Evolutionary conservation across 768 basidiomycete genomes (phyloP).

Genomic region (Mycena capillaripes): DNA sequence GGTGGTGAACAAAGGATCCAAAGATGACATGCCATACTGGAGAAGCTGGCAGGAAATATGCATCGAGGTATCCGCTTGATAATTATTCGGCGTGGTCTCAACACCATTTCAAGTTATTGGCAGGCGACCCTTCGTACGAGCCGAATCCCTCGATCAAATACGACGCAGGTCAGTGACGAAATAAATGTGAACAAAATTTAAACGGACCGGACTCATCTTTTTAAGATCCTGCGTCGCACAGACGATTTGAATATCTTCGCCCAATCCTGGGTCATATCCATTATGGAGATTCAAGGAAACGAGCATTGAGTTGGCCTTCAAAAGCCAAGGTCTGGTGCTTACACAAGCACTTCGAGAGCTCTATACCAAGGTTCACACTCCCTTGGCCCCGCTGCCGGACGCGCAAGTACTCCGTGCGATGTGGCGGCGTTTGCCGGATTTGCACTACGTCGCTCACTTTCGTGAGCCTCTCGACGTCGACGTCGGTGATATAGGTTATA

Average conservation of each 20-base stretch:
- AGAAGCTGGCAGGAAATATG: conserved; percentile 30
- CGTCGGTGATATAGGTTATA: conserved; percentile 29
- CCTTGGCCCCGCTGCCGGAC: neutral
- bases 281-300: conserved; percentile 26
- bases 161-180: conserved; percentile 5
- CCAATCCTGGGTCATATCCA: conserved; percentile 32
- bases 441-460: conserved; percentile 31
- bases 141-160: conserved; percentile 30
- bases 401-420: conserved; percentile 10
- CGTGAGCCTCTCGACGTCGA: conserved; percentile 20
- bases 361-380: neutral
- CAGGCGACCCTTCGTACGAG: conserved; percentile 26
- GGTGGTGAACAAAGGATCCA: conserved; percentile 5
- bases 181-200: no score
- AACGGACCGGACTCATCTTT: neutral
- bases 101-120: conserved; percentile 3
- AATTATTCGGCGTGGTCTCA: neutral
- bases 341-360: conserved; percentile 10
- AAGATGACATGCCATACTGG: conserved; percentile 28
- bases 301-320: conserved; percentile 28
- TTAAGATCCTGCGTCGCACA: conserved; percentile 12
- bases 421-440: conserved; percentile 11
- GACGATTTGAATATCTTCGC: conserved; percentile 23
- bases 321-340: conserved; percentile 10
- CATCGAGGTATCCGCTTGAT: conserved; percentile 12